A percentile compares a stretch with the other conserved stretches of the same genome.
These are phyloP conservation scores for Colletotrichum navitas DNA, from an alignment of 2,329 filamentous ascomycete genomes.

Conservation along the genomic window DNA sequence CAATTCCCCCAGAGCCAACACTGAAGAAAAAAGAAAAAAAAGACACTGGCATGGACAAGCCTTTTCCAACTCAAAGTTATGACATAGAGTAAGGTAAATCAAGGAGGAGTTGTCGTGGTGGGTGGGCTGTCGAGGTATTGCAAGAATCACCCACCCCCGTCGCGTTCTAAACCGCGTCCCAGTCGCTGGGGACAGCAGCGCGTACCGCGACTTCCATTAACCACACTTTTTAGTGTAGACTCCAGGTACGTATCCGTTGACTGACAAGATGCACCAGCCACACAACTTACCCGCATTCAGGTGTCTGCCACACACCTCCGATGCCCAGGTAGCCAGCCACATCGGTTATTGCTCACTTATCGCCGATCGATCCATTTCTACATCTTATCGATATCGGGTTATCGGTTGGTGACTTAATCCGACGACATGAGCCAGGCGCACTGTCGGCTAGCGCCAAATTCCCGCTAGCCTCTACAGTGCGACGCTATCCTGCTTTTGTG, in stretches of 20 bases:
- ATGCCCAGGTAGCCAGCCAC: background rate
- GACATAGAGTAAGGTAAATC: background rate
- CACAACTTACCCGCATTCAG: background rate
- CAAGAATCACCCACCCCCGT: slow-evolving; percentile 8
- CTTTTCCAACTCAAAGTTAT: background rate
- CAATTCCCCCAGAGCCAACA: background rate
- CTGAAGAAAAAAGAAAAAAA: background rate
- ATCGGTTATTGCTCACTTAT: background rate
- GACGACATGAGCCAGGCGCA: background rate
- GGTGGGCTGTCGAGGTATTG: slow-evolving; percentile 16
- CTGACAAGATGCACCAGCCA: background rate
- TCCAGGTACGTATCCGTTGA: background rate
- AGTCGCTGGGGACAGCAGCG: slow-evolving; percentile 22
- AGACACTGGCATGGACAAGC: background rate
- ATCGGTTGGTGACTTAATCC: slow-evolving; percentile 18
- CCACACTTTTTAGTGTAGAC: slow-evolving; percentile 4
- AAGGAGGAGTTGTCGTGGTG: slow-evolving; percentile 19
- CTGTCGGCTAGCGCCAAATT: background rate
- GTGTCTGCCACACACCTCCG: background rate
- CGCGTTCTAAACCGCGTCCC: slow-evolving; percentile 36
- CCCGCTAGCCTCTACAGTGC: background rate
- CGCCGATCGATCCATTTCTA: background rate
- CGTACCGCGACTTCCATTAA: slow-evolving; percentile 42
- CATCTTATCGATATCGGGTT: slow-evolving; percentile 25
- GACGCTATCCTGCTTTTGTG: background rate